Conservation (phyloP, 208 protist species). For the Acanthamoeba pearcei region DNA sequence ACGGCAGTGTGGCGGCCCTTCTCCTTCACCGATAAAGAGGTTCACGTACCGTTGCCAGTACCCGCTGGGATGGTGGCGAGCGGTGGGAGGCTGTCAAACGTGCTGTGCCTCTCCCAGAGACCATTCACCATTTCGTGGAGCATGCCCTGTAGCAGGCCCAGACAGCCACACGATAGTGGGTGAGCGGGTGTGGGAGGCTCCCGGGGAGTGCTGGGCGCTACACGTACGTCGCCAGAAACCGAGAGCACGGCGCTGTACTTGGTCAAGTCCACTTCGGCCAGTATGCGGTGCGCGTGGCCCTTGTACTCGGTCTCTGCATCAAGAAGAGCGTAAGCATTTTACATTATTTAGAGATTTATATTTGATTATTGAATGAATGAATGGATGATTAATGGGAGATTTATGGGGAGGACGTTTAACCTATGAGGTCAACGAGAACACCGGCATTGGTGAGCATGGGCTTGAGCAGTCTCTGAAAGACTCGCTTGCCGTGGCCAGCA, state of each 20-base stretch:
- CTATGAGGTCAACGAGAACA: not conserved
- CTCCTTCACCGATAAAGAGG: not conserved
- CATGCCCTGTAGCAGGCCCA: not conserved
- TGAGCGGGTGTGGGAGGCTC: not conserved
- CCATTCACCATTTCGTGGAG: constrained; percentile 48
- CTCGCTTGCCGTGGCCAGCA: constrained; percentile 10
- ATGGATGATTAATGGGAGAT: not conserved
- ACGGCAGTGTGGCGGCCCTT: too few species aligned
- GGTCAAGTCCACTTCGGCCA: constrained; percentile 23
- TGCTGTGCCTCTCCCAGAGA: constrained; percentile 11
- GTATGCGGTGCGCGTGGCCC: constrained; percentile 51
- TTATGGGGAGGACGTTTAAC: not conserved
- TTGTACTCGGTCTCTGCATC: constrained; percentile 42
- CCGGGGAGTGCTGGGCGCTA: not conserved
- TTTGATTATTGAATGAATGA: too few species aligned
- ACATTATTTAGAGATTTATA: too few species aligned
- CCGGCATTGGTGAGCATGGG: constrained; percentile 41
- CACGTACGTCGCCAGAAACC: constrained; percentile 18
- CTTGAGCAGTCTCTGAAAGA: constrained; percentile 20
- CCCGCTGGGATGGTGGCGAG: constrained; percentile 7
- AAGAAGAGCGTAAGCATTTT: not conserved
- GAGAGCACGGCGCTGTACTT: constrained; percentile 62
- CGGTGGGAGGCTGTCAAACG: not conserved
- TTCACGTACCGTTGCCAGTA: not conserved
- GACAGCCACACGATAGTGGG: not conserved